phyloP scores from a whole-genome alignment of 2,329 filamentous ascomycete species.

The Diaporthe citrichinensis region DNA sequence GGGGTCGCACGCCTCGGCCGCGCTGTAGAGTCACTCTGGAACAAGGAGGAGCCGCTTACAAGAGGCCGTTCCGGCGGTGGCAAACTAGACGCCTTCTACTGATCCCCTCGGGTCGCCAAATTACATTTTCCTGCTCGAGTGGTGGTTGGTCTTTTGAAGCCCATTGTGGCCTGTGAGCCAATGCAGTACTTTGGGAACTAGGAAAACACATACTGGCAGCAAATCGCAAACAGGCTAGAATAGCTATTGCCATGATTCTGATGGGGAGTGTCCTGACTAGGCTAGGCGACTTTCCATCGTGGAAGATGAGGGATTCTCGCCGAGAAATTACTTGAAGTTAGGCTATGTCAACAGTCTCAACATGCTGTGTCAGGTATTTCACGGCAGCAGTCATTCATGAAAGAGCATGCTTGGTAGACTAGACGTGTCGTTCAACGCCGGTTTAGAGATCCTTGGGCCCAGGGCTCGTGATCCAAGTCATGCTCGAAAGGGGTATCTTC shows the following conservation, averaged over 20 bases:
- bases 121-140: too few relatives aligned
- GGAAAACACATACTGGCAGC: not conserved
- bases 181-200: too few relatives aligned
- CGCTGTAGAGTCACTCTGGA: slow-evolving; percentile 41
- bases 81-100: slow-evolving; percentile 36
- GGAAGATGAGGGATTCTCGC: not conserved
- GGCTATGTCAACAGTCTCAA: not conserved
- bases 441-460: not conserved
- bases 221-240: not conserved
- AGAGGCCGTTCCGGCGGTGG: not conserved
- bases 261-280: not conserved
- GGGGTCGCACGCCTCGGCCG: slow-evolving; percentile 67
- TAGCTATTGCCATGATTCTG: not conserved
- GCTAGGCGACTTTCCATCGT: too few relatives aligned
- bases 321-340: not conserved
- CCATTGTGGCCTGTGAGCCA: not conserved
- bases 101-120: not conserved
- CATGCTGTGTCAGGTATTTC: not conserved
- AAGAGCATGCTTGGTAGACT: not conserved
- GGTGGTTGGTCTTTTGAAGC: not conserved
- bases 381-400: not conserved
- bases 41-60: not conserved
- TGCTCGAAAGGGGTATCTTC: slow-evolving; percentile 41
- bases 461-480: not conserved
- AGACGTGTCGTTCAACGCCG: too few relatives aligned